Percentiles rank a stretch among this genome's conserved stretches.
phyloP scores from a whole-genome alignment of 345 rosid genomes.

The Eucalyptus pauciflora region DNA sequence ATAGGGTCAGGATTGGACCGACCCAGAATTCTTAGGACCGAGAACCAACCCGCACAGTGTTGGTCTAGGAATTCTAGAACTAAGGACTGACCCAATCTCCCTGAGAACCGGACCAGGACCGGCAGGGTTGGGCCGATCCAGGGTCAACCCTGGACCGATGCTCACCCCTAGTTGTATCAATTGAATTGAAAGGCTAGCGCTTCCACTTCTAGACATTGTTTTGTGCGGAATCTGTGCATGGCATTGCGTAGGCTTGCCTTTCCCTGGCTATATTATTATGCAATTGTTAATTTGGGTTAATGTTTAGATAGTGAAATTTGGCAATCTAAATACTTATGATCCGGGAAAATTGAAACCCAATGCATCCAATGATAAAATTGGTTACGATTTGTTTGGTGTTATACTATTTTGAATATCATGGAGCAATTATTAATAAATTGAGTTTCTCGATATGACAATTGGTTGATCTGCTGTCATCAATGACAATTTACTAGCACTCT shows the following conservation, averaged over 20 bases:
- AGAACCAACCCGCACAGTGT: no score
- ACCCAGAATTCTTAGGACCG: no score
- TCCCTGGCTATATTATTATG: neutral
- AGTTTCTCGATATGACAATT: neutral
- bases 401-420: neutral
- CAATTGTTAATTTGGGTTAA: neutral
- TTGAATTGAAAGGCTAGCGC: neutral
- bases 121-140: no score
- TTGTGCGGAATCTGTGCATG: rapidly evolving
- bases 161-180: neutral
- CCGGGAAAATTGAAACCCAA: neutral
- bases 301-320: neutral
- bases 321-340: neutral
- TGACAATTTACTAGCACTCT: neutral
- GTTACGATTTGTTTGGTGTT: neutral
- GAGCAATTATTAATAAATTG: neutral
- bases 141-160: no score
- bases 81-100: no score
- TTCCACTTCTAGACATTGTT: neutral
- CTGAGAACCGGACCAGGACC: no score
- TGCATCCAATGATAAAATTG: neutral
- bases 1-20: no score
- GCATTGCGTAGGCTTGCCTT: neutral
- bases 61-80: no score
- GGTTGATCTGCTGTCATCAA: rapidly evolving